Evolutionary conservation across 2,329 filamentous ascomycete species (phyloP).

Genomic region (Diplodia seriata): DNA sequence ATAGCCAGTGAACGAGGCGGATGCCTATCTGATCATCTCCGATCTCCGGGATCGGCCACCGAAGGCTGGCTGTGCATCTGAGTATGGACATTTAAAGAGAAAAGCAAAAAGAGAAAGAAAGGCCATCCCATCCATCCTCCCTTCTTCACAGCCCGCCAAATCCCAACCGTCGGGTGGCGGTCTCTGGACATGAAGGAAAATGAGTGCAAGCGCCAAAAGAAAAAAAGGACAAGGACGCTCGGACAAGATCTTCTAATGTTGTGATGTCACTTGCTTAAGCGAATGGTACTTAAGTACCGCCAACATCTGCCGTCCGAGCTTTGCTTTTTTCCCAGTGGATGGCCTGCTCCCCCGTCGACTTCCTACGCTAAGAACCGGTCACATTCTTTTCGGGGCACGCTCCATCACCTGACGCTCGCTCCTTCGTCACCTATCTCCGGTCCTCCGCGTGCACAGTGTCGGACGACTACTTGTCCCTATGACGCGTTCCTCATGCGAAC

Average conservation of each 20-base stretch:
- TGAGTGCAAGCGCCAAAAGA: not conserved
- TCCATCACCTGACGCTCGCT: not conserved
- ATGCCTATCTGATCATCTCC: constrained; percentile 2
- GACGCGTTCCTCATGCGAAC: not conserved
- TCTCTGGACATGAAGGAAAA: not conserved
- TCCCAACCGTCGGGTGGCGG: too few relatives aligned
- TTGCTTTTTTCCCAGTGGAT: not conserved
- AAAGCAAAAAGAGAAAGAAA: too few relatives aligned
- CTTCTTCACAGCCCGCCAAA: too few relatives aligned
- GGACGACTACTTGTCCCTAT: not conserved
- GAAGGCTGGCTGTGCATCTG: too few relatives aligned
- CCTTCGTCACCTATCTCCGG: not conserved
- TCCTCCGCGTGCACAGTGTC: not conserved
- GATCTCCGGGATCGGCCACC: too few relatives aligned
- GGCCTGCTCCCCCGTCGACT: not conserved
- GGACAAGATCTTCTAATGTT: not conserved
- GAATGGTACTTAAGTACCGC: not conserved
- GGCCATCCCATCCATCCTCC: too few relatives aligned
- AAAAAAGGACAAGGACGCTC: not conserved
- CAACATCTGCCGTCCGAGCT: not conserved
- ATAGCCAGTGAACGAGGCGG: not conserved
- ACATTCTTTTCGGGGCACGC: not conserved
- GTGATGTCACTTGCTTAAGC: not conserved
- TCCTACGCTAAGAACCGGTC: not conserved
- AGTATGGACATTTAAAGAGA: too few relatives aligned